phyloP scores from a whole-genome alignment of 2,329 filamentous ascomycete species.

The Paramyrothecium roridum region DNA sequence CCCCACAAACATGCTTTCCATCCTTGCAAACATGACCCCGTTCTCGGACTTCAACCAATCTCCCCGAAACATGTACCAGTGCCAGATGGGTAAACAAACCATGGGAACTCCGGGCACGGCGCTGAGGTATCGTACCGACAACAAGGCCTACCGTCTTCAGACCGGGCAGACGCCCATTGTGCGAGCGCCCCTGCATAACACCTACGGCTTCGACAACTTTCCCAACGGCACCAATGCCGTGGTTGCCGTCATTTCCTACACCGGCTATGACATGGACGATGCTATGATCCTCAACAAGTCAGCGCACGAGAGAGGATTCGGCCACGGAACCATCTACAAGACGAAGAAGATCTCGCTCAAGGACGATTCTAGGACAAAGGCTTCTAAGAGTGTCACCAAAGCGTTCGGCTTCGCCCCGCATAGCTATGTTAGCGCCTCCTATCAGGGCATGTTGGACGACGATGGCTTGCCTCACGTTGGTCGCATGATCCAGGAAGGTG shows the following conservation, averaged over 20 bases:
- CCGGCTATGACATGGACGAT: constrained; percentile 99
- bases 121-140: constrained; percentile 84
- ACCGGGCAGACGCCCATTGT: constrained; percentile 96
- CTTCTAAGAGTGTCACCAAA: constrained; percentile 68
- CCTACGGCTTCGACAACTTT: constrained; percentile 96
- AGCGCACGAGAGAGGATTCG: constrained; percentile 91
- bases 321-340: constrained; percentile 96
- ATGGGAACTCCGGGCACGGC: constrained; percentile 96
- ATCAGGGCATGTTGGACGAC: constrained; percentile 72
- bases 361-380: constrained; percentile 68
- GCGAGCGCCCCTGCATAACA: constrained; percentile 86
- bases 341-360: constrained; percentile 87
- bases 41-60: constrained; percentile 99
- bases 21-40: constrained; percentile 96
- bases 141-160: constrained; percentile 93
- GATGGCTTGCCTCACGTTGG: constrained; percentile 86
- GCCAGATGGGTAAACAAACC: constrained; percentile 98
- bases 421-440: constrained; percentile 66
- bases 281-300: constrained; percentile 99
- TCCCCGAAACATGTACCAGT: constrained; percentile 98
- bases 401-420: constrained; percentile 89
- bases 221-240: constrained; percentile 94
- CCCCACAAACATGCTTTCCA: constrained; percentile 95
- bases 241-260: constrained; percentile 97
- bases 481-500: constrained; percentile 72